A percentile compares a stretch with the other conserved stretches of the same genome.
Evolutionary conservation across 495 filamentous ascomycete genomes (phyloP).

Genomic region (Talaromyces trachyspermus): DNA sequence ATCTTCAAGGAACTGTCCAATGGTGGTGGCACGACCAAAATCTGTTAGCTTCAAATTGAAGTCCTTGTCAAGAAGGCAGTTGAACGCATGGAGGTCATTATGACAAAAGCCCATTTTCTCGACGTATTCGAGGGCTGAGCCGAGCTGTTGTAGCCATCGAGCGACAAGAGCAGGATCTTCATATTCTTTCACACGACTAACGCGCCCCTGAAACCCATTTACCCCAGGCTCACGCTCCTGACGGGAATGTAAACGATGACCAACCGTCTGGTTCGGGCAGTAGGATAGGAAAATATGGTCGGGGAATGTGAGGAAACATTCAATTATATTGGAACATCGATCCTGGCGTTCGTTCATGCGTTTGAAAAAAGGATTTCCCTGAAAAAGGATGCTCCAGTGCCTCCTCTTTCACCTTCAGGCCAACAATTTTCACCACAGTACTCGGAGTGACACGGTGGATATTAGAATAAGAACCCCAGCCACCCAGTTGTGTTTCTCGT

Average conservation of each 20-base stretch:
- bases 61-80: constrained; percentile 17
- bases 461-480: constrained; percentile 16
- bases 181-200: constrained; percentile 14
- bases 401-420: constrained; percentile 11
- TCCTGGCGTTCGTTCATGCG: constrained; percentile 10
- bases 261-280: constrained; percentile 14
- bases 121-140: constrained; percentile 16
- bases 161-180: constrained; percentile 17
- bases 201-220: constrained; percentile 15
- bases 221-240: constrained; percentile 17
- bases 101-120: constrained; percentile 17
- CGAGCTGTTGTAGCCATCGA: constrained; percentile 17
- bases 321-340: constrained; percentile 16
- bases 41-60: constrained; percentile 19
- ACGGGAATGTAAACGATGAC: constrained; percentile 15
- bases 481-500: constrained; percentile 15
- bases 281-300: constrained; percentile 19
- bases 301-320: constrained; percentile 20
- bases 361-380: constrained; percentile 19
- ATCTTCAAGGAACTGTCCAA: constrained; percentile 18
- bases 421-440: constrained; percentile 21
- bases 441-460: constrained; percentile 18
- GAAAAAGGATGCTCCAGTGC: constrained; percentile 7
- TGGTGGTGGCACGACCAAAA: constrained; percentile 18
- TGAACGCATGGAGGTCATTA: constrained; percentile 16